Evolutionary conservation across 192 early-diverging fungal species (phyloP).

Genomic region (Umbelopsis ramanniana): DNA sequence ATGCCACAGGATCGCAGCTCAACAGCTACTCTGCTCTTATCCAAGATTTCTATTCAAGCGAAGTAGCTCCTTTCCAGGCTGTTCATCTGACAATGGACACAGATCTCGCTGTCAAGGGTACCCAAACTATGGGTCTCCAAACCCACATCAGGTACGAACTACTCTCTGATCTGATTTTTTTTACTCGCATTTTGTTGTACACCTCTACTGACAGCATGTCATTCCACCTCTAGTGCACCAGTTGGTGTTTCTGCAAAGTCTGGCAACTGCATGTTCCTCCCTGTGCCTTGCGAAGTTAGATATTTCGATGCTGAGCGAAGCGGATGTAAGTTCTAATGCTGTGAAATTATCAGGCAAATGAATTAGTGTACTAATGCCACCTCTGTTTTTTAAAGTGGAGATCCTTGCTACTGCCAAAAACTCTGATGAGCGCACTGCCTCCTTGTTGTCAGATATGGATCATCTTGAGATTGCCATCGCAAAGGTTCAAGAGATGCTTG

Average conservation of each 20-base stretch:
- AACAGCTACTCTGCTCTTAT: slow-evolving; percentile 74
- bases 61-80: slow-evolving; percentile 74
- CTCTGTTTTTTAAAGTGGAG: slow-evolving; percentile 54
- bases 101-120: slow-evolving; percentile 57
- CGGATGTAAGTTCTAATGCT: slow-evolving; percentile 64
- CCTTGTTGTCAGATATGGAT: slow-evolving; percentile 88
- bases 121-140: slow-evolving; percentile 72
- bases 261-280: slow-evolving; percentile 90
- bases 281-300: slow-evolving; percentile 86
- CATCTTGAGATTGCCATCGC: slow-evolving; percentile 79
- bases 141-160: slow-evolving; percentile 63
- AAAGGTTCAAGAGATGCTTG: slow-evolving; percentile 84
- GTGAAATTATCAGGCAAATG: background rate
- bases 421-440: slow-evolving; percentile 52
- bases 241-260: slow-evolving; percentile 73
- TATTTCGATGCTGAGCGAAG: slow-evolving; percentile 90
- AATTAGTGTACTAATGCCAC: background rate
- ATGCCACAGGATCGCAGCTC: slow-evolving; percentile 71
- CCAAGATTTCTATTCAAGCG: slow-evolving; percentile 81
- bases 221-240: slow-evolving; percentile 56
- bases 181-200: too few species aligned
- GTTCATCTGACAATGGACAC: slow-evolving; percentile 92
- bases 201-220: background rate
- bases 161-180: too few species aligned
- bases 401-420: slow-evolving; percentile 68